Evolutionary conservation across 345 rosid species (phyloP).

Genomic region (Euphorbia tirucalli): DNA sequence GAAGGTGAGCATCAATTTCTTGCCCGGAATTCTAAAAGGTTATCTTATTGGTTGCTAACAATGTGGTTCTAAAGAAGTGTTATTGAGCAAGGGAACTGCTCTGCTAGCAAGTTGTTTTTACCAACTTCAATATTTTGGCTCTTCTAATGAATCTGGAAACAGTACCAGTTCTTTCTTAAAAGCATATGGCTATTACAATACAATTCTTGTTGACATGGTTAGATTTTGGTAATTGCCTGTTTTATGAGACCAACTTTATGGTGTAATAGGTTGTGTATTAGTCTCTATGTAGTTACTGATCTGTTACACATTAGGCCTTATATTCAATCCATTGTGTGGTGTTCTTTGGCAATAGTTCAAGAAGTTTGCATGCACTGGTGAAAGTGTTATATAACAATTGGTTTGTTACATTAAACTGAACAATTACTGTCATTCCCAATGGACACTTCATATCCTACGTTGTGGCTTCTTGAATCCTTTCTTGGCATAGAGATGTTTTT

Average conservation of each 20-base stretch:
- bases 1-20: slow-evolving; percentile 57
- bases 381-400: not conserved
- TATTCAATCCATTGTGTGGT: not conserved
- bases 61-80: not conserved
- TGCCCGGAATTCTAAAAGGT: not conserved
- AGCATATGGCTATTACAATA: not conserved
- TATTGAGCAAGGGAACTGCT: not conserved
- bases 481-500: slow-evolving; percentile 7
- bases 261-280: not conserved
- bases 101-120: not conserved
- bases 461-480: not conserved
- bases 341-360: not conserved
- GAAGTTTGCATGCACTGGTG: not conserved
- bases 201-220: not conserved
- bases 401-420: not conserved
- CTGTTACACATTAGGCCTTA: not conserved
- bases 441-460: not conserved
- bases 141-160: not conserved
- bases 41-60: not conserved
- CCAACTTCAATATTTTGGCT: not conserved
- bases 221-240: not conserved
- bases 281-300: not conserved
- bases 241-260: not conserved
- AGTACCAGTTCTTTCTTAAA: not conserved
- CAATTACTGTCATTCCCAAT: not conserved